These are phyloP conservation scores for Prunus campanulata DNA, from an alignment of 306 rosid species.

Conservation along the genomic window DNA sequence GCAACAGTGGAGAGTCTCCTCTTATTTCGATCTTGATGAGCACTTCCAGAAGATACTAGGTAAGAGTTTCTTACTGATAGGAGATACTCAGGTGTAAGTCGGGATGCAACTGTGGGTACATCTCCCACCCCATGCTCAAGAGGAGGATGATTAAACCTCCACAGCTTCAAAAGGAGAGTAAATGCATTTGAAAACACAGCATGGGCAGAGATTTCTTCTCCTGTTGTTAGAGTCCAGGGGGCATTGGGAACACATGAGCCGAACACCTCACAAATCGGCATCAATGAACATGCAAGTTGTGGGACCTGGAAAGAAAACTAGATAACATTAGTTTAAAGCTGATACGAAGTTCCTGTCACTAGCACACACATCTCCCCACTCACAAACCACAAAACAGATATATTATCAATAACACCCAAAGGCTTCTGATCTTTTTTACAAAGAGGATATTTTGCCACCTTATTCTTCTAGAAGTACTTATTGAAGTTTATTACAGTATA, in stretches of 20 bases:
- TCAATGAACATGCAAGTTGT: constrained; percentile 91
- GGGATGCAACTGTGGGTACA: constrained; percentile 90
- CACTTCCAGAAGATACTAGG: constrained; percentile 59
- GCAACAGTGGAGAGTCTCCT: constrained; percentile 78
- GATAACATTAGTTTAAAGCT: background rate
- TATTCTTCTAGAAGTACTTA: background rate
- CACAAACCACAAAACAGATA: background rate
- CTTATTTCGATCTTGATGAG: constrained; percentile 57
- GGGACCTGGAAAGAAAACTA: constrained; percentile 63
- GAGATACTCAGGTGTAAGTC: constrained; percentile 91
- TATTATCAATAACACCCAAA: background rate
- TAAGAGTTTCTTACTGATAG: constrained; percentile 76
- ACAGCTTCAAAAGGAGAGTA: constrained; percentile 84
- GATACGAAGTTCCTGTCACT: background rate
- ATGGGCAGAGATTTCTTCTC: constrained; percentile 88
- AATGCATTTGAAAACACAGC: constrained; percentile 96
- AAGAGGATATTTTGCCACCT: background rate
- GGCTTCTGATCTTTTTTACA: background rate
- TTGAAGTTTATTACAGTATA: background rate
- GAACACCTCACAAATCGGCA: constrained; percentile 98
- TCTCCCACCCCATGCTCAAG: constrained; percentile 92
- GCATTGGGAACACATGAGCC: constrained; percentile 88
- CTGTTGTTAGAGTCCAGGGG: constrained; percentile 64
- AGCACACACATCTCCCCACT: background rate
- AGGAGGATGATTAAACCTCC: constrained; percentile 95